Percentiles rank a stretch among this genome's conserved stretches.
phyloP scores from a whole-genome alignment of 768 basidiomycete genomes.

The Kwoniella heveanensis region DNA sequence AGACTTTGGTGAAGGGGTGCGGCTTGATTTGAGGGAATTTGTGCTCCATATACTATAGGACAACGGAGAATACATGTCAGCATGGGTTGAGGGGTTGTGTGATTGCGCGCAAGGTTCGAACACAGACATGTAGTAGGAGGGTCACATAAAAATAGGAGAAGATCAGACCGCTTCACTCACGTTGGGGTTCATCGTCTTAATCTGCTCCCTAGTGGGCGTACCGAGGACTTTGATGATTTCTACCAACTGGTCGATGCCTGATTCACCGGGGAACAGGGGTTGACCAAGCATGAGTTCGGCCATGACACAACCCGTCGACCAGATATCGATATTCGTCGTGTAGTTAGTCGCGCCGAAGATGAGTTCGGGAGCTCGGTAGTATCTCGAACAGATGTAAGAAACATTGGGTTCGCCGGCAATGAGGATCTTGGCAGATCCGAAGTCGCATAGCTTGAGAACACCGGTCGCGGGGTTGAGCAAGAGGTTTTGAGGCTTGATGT shows the following conservation, averaged over 20 bases:
- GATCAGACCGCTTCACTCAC: no score
- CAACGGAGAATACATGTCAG: not conserved
- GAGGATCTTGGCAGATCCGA: constrained; percentile 97
- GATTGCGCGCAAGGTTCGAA: no score
- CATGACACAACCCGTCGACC: constrained; percentile 99
- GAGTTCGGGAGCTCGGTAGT: constrained; percentile 98
- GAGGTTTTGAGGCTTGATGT: constrained; percentile 99
- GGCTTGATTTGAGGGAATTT: constrained; percentile 99
- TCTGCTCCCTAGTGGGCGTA: constrained; percentile 96
- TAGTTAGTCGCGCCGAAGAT: constrained; percentile 99
- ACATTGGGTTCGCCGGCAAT: constrained; percentile 98
- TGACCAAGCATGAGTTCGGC: constrained; percentile 99
- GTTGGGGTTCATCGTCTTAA: constrained; percentile 99
- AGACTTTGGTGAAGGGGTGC: constrained; percentile 99
- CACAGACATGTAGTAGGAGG: not conserved
- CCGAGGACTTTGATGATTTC: constrained; percentile 99
- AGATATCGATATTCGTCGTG: constrained; percentile 99
- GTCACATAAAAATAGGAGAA: no score
- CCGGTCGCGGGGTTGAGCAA: constrained; percentile 96
- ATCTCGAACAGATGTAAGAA: constrained; percentile 98
- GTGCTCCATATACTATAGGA: constrained; percentile 97
- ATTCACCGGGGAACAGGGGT: constrained; percentile 96
- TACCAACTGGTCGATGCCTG: constrained; percentile 95
- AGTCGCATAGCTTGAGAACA: constrained; percentile 96
- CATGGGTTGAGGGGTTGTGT: no score